Percentiles rank a stretch among this genome's conserved stretches.
Evolutionary conservation across 2,329 filamentous ascomycete genomes (phyloP).

Genomic region (Pseudocercospora cruenta): DNA sequence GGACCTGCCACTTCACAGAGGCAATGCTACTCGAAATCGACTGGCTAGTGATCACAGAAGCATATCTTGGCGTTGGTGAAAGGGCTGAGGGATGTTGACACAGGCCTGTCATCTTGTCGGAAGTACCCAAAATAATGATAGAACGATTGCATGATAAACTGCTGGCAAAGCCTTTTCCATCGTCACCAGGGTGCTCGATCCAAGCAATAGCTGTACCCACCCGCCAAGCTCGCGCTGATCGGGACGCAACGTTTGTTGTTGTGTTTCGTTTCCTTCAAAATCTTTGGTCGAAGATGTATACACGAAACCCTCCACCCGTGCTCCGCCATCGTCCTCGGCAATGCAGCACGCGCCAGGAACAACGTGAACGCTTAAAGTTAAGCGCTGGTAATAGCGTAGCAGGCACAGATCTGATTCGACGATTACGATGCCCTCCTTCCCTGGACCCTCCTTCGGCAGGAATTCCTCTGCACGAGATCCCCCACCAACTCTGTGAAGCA

Average conservation of each 20-base stretch:
- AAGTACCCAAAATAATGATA: background rate
- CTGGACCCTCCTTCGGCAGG: conserved; percentile 5
- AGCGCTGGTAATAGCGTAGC: background rate
- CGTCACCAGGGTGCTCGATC: background rate
- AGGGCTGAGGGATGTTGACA: background rate
- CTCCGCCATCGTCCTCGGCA: conserved; percentile 3
- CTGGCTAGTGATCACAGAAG: background rate
- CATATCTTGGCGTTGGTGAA: background rate
- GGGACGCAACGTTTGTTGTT: background rate
- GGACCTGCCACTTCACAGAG: background rate
- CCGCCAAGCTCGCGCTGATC: background rate
- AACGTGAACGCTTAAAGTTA: conserved; percentile 6
- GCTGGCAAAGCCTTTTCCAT: background rate
- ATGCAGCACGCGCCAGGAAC: conserved; percentile 8
- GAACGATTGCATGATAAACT: background rate
- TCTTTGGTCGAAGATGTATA: background rate
- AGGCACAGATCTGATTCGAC: background rate
- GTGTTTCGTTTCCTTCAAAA: background rate
- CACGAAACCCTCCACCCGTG: background rate
- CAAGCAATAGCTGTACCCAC: background rate
- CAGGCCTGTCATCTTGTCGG: background rate
- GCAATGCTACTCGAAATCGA: background rate
- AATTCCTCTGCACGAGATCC: background rate
- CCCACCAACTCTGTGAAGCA: conserved; percentile 2
- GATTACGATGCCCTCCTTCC: background rate